phyloP scores from a whole-genome alignment of 371 early-diverging fungal species.

The Mucor lusitanicus region DNA sequence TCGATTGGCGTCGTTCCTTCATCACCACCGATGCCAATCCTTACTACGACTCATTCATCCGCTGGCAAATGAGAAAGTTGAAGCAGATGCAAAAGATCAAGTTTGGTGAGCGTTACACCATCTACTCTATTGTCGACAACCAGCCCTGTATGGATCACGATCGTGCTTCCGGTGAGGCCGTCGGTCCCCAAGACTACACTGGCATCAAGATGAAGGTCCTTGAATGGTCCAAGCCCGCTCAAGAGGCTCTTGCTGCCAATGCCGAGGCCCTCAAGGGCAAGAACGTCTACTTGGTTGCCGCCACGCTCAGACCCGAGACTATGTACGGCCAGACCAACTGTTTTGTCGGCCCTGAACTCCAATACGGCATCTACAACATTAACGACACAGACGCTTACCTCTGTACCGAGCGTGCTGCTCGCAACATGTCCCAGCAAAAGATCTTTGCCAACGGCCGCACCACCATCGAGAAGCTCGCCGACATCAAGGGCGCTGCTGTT shows the following conservation, averaged over 20 bases:
- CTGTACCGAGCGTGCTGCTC: conserved; percentile 91
- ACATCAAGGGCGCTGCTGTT: conserved; percentile 79
- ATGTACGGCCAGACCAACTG: conserved; percentile 99
- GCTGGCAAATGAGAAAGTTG: conserved; percentile 99
- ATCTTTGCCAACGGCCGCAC: conserved; percentile 44
- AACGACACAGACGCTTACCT: conserved; percentile 84
- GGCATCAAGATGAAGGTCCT: conserved; percentile 88
- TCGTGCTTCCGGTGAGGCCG: conserved; percentile 96
- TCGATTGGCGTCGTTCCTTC: conserved; percentile 99
- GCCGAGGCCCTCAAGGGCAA: conserved; percentile 70
- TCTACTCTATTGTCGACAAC: conserved; percentile 96
- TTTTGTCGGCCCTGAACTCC: conserved; percentile 90
- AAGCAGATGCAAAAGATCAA: conserved; percentile 82
- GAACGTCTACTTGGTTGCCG: conserved; percentile 92
- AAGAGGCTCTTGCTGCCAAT: conserved; percentile 44
- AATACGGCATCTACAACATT: conserved; percentile 86
- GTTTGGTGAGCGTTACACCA: conserved; percentile 99
- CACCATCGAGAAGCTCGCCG: conserved; percentile 68
- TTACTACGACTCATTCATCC: conserved; percentile 99
- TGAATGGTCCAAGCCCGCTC: conserved; percentile 63
- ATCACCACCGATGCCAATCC: conserved; percentile 99
- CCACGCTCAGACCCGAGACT: conserved; percentile 97
- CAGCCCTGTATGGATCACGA: conserved; percentile 99
- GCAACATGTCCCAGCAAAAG: conserved; percentile 96
- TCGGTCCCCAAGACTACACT: conserved; percentile 97